A percentile compares a stretch with the other conserved stretches of the same genome.
phyloP scores from a whole-genome alignment of 148 eudicot genomes.

The Cornus kousa region DNA sequence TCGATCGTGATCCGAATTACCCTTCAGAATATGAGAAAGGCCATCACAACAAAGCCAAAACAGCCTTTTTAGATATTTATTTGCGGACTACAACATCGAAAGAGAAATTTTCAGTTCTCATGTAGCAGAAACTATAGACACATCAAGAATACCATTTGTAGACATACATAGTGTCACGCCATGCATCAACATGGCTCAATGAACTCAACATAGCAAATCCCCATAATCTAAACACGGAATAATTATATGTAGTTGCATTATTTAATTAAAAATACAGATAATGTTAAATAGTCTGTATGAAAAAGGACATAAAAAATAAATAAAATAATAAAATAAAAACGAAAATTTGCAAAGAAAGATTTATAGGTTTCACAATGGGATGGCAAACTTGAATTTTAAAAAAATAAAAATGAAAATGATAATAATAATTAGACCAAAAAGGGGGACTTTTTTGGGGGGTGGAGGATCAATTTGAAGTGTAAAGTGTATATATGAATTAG shows the following conservation, averaged over 20 bases:
- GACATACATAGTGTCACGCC: not conserved
- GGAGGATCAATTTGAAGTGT: no score
- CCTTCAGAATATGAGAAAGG: constrained; percentile 70
- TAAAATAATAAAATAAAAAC: not conserved
- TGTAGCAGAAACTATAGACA: not conserved
- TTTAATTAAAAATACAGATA: no score
- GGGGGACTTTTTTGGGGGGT: no score
- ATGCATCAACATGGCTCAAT: not conserved
- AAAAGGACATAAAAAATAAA: not conserved
- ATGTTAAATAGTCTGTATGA: not conserved
- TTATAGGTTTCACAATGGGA: not conserved
- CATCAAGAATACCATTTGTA: not conserved
- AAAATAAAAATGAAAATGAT: no score
- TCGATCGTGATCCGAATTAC: constrained; percentile 31
- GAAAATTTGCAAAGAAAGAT: not conserved
- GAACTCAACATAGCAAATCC: no score
- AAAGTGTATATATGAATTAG: no score
- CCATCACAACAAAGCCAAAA: constrained; percentile 58
- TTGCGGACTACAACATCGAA: constrained; percentile 30
- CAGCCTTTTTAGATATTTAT: constrained; percentile 34
- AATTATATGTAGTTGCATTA: no score
- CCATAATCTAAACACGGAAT: no score
- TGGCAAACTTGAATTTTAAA: no score
- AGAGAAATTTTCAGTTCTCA: constrained; percentile 15
- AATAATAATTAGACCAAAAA: no score